A percentile compares a stretch with the other conserved stretches of the same genome.
phyloP scores from a whole-genome alignment of 768 basidiomycete genomes.

The Pisolithus marmoratus region DNA sequence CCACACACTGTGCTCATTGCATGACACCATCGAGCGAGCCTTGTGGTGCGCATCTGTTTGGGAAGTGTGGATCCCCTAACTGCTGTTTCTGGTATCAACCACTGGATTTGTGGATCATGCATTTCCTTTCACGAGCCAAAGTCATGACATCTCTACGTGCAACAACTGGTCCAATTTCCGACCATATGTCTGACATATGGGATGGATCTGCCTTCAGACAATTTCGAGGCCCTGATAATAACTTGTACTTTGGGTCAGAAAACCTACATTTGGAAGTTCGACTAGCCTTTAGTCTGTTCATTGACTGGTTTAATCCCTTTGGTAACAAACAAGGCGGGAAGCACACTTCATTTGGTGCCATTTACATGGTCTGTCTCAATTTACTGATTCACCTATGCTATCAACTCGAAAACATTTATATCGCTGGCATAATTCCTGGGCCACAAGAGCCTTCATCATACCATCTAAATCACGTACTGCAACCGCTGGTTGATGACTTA shows the following conservation, averaged over 20 bases:
- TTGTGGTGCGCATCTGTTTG: slow-evolving; percentile 4
- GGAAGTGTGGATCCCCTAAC: neutral
- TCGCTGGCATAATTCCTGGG: slow-evolving; percentile 15
- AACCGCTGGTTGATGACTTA: slow-evolving; percentile 34
- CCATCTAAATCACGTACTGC: slow-evolving; percentile 34
- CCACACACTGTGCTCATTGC: slow-evolving; percentile 15
- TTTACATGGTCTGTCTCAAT: slow-evolving; percentile 33
- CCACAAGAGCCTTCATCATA: slow-evolving; percentile 22
- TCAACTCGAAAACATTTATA: slow-evolving; percentile 31
- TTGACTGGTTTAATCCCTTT: slow-evolving; percentile 35
- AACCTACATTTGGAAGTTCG: slow-evolving; percentile 11
- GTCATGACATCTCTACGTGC: slow-evolving; percentile 5
- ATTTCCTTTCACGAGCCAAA: slow-evolving; percentile 19
- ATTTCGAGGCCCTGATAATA: slow-evolving; percentile 23
- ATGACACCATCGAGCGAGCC: slow-evolving; percentile 5
- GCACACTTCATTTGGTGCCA: slow-evolving; percentile 16
- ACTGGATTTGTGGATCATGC: slow-evolving; percentile 20
- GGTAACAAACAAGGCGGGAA: slow-evolving; percentile 29
- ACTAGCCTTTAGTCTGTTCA: slow-evolving; percentile 25
- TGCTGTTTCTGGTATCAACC: slow-evolving; percentile 23
- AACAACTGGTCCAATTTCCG: neutral
- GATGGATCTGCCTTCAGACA: slow-evolving; percentile 17
- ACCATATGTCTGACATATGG: slow-evolving; percentile 19
- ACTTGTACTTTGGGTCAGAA: slow-evolving; percentile 12
- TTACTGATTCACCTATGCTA: slow-evolving; percentile 18